phyloP scores from a whole-genome alignment of 176 grass and related monocot species.

The Carex myosuroides region DNA sequence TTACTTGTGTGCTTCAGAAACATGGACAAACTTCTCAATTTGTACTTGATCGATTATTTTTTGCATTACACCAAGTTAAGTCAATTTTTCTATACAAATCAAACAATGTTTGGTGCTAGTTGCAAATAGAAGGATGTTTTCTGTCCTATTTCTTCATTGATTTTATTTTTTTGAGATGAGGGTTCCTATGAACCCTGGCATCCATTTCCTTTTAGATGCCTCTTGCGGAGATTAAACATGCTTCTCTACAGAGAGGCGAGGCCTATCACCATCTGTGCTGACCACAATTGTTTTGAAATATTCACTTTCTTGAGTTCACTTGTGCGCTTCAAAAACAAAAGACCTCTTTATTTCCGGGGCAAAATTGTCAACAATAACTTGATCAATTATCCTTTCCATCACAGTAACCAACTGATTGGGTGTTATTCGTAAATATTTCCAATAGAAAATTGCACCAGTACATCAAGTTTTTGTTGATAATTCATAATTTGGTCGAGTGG shows the following conservation, averaged over 20 bases:
- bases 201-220: too few species aligned
- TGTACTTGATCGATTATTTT: not conserved
- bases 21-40: not conserved
- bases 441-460: not conserved
- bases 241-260: not conserved
- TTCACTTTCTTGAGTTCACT: not conserved
- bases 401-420: not conserved
- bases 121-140: not conserved
- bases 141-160: not conserved
- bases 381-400: not conserved
- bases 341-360: not conserved
- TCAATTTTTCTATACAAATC: not conserved
- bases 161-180: too few species aligned
- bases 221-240: not conserved
- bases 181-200: too few species aligned
- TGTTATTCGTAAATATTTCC: not conserved
- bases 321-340: not conserved
- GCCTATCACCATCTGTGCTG: too few species aligned
- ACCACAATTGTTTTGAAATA: not conserved
- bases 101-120: not conserved
- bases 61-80: not conserved
- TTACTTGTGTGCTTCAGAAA: not conserved
- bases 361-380: not conserved
- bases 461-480: too few species aligned
- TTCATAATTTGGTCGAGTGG: too few species aligned